Evolutionary conservation across 164 flowering plant species (phyloP), one percentile per base, ranked within the genome.

Genomic region (Aristolochia contorta): DNA sequence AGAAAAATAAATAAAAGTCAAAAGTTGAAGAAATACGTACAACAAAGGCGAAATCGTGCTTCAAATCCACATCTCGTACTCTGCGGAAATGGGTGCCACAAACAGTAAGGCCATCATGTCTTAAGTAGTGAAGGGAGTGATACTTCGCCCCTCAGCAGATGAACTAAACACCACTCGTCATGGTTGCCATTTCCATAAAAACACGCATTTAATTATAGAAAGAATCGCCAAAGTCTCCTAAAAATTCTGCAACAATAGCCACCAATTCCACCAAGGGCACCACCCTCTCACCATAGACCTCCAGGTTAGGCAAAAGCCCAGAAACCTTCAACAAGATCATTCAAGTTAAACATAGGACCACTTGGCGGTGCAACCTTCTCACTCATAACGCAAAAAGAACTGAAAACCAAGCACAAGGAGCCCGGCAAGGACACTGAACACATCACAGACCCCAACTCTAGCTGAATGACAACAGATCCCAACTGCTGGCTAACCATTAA

Each of bases 11-110:
- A 7, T 3, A 37, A 37, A 3, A 2, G 51, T 50, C 51, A 47
- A 32, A 51, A 33, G 63, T 23, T 15, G 63, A 50, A 53, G 56
- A 27, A 54, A 50, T 71, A 85, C 98, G 46, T 92, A 92, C 98
- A 78, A 92, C 77, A 56, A 92, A 92, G 58, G 98, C 98, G 64
- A 73, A 89, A 74, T 92, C 98, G 56, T 81, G 82, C 95, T 91
- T 91, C 95, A 91, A 73, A 75, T 89, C 98, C 92, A 91, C 98
- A 80, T 87, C 93, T 47, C 95, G 98, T 72, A 91, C 86, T 91
- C 96, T 89, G 96, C 93, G 89, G 62, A 85, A 91, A 91, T 55
- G 81, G 86, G 74, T 85, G 79, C 91, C 96, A 89, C 69, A 92
- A 87, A 92, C 83, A 89, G 78, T 87, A 87, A 89, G 93, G 91